Base-by-base conservation (phyloP, 2,329 filamentous ascomycete species). In the Thielaviopsis punctulata region DNA sequence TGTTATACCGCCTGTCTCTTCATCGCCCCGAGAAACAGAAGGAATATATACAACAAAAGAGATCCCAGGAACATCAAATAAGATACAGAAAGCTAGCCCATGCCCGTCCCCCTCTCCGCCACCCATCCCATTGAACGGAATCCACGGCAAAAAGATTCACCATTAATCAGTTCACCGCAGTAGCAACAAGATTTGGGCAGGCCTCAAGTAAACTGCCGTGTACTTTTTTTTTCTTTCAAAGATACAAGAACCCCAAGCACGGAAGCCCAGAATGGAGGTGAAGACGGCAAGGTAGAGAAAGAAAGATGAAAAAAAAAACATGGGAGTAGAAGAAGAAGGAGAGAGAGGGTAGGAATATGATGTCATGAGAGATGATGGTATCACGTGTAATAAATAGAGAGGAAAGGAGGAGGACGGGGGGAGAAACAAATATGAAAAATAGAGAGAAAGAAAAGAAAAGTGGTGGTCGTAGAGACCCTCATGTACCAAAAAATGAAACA, bases 281-380 rank as follows among this genome's bases (percentile, higher is more conserved):
- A 41, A 41, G 33, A 4, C 9, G 25, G 25, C n/a, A 27, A 27
- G 25, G 25, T 10, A 27, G 15, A 39, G 15, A 41, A 15, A 15
- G 36, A 41, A n/a, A 41, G n/a, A 41, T 18, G 12, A 19, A n/a
- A 8, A 39, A 8, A 39, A 6, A n/a, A 36, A 7, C n/a, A 15
- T 27, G 25, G 10, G 25, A 43, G 39, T 7, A 44, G 4, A 44
- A 2, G 19, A 8, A 21, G 19, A 9, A 36, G n/a, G 47, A 27
- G 18, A 22, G 25, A 43, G 24, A 49, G 19, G 24, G 19, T 13
- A 18, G 45, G 18, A 33, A 48, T 49, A 49, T 49, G 48, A 49
- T 36, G 48, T 49, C 48, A 49, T 49, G 41, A 44, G 48, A 49
- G 41, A 49, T 49, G 48, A 49, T 49, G 48, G 48, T 49, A 49